Percentiles rank a stretch among this genome's conserved stretches.
Evolutionary conservation across 1,284 basidiomycete genomes (phyloP).

Genomic region (Moesziomyces sp.): DNA sequence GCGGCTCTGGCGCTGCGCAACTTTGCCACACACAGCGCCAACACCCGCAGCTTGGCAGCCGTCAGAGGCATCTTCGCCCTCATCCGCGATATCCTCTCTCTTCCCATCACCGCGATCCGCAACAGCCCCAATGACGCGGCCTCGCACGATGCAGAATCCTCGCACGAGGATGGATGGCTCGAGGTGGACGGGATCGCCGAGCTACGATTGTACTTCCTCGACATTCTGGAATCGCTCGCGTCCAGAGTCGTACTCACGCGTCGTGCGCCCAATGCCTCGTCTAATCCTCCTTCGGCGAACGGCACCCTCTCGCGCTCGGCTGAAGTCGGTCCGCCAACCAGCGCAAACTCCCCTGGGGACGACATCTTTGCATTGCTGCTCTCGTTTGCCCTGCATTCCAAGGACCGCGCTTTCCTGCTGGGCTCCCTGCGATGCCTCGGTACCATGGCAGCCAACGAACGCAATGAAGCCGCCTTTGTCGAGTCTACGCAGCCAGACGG

Average conservation of each 20-base stretch:
- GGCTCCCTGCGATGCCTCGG: constrained; percentile 56
- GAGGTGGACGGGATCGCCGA: constrained; percentile 58
- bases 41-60: constrained; percentile 32
- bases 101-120: constrained; percentile 21
- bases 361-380: constrained; percentile 54
- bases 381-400: constrained; percentile 43
- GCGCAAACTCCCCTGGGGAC: constrained; percentile 24
- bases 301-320: background rate
- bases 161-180: constrained; percentile 42
- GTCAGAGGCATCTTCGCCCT: constrained; percentile 34
- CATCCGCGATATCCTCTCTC: constrained; percentile 40
- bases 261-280: constrained; percentile 21
- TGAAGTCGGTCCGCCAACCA: background rate
- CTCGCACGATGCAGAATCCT: background rate
- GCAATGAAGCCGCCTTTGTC: constrained; percentile 55
- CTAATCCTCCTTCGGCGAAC: constrained; percentile 1
- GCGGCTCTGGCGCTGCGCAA: constrained; percentile 60
- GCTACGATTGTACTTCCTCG: constrained; percentile 59
- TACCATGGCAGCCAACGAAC: constrained; percentile 49
- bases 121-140: background rate
- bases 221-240: constrained; percentile 57
- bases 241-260: constrained; percentile 39
- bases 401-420: constrained; percentile 60
- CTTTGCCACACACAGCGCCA: constrained; percentile 30
- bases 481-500: constrained; percentile 39